Conservation (phyloP, 1,139 yeast species). For the Zygosaccharomyces sapae region DNA sequence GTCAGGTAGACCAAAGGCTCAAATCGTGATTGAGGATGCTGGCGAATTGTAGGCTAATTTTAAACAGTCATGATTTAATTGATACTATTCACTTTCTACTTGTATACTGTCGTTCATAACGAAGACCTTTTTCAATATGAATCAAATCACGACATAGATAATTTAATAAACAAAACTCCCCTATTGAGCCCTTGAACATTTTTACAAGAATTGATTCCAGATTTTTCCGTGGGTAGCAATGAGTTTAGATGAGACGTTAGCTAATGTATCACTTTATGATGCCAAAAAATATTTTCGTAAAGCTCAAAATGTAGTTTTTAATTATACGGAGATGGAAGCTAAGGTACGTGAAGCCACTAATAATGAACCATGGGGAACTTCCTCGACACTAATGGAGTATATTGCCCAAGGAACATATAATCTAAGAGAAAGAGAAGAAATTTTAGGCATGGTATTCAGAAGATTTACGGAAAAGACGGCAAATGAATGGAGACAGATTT, state of each 20-base stretch:
- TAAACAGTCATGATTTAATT: not conserved
- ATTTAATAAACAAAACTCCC: not conserved
- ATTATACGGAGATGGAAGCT: slow-evolving; percentile 92
- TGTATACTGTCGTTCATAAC: slow-evolving; percentile 8
- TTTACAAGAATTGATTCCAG: too few relatives aligned
- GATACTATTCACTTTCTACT: not conserved
- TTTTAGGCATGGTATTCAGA: slow-evolving; percentile 64
- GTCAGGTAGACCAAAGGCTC: slow-evolving; percentile 67
- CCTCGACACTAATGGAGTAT: slow-evolving; percentile 85
- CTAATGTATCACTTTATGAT: slow-evolving; percentile 85
- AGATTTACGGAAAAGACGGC: slow-evolving; percentile 94
- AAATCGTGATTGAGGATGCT: slow-evolving; percentile 65
- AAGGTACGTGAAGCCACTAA: slow-evolving; percentile 97
- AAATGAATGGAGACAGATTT: slow-evolving; percentile 97
- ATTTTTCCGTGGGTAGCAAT: slow-evolving; percentile 12
- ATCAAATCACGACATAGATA: slow-evolving; percentile 1
- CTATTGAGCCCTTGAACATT: not conserved
- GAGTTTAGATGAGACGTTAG: slow-evolving; percentile 44
- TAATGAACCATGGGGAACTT: slow-evolving; percentile 99
- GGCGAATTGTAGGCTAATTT: slow-evolving; percentile 58
- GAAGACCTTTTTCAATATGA: slow-evolving; percentile 2
- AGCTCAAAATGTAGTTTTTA: slow-evolving; percentile 95
- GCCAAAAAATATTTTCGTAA: slow-evolving; percentile 96
- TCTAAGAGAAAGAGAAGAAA: slow-evolving; percentile 75
- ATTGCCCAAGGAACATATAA: slow-evolving; percentile 94